These are phyloP conservation scores for Penicillium digitatum DNA, from an alignment of 2,329 filamentous ascomycete genomes.

Conservation along the genomic window DNA sequence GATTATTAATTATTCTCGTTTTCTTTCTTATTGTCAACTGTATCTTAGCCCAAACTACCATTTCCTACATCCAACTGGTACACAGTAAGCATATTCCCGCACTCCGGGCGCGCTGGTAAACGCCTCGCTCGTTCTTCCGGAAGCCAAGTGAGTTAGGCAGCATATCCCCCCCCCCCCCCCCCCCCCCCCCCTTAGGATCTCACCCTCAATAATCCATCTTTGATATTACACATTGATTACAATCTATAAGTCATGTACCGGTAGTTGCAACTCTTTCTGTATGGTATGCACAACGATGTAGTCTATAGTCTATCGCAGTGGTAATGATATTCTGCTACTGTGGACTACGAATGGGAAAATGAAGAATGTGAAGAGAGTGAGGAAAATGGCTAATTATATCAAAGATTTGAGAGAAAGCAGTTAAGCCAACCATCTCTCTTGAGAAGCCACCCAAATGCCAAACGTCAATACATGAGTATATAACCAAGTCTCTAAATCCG, in stretches of 20 bases:
- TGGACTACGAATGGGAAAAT: background rate
- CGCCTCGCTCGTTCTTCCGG: too few relatives aligned
- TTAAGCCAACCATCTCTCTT: constrained; percentile 26
- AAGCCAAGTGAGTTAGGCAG: too few relatives aligned
- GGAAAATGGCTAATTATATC: too few relatives aligned
- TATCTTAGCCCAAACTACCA: too few relatives aligned
- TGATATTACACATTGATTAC: background rate
- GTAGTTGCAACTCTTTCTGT: background rate
- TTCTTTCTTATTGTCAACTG: background rate
- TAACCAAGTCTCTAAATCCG: constrained; percentile 23
- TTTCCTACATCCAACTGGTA: too few relatives aligned
- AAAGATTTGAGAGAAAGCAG: background rate
- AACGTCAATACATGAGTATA: constrained; percentile 32
- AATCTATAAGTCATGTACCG: background rate
- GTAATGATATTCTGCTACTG: background rate
- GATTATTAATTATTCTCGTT: background rate
- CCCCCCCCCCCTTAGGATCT: too few relatives aligned
- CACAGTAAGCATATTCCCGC: too few relatives aligned
- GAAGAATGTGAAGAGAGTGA: background rate
- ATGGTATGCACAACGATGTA: background rate
- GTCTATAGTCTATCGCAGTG: background rate
- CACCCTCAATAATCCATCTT: background rate
- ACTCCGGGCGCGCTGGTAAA: too few relatives aligned
- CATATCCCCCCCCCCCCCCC: too few relatives aligned
- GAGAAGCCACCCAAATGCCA: constrained; percentile 30